A percentile compares a stretch with the other conserved stretches of the same genome.
Conservation (phyloP, 345 rosid species). For the Brassica cretica region DNA sequence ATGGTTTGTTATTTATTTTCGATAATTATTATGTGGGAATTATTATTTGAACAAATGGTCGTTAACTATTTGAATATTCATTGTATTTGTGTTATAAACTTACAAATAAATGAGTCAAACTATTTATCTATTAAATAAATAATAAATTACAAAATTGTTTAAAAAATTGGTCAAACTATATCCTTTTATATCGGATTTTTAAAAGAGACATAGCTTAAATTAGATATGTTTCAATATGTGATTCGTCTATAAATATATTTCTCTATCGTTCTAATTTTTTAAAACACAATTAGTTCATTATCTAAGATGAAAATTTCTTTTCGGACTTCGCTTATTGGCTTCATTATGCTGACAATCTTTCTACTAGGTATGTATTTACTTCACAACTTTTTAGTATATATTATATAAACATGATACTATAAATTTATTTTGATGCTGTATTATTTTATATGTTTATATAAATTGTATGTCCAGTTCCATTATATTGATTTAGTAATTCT, state of each 20-base stretch:
- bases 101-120: background rate
- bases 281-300: background rate
- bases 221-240: background rate
- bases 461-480: background rate
- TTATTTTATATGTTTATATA: background rate
- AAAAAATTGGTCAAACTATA: background rate
- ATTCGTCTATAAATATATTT: background rate
- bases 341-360: background rate
- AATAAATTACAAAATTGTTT: background rate
- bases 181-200: no score
- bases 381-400: background rate
- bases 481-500: background rate
- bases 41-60: background rate
- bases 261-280: background rate
- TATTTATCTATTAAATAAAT: no score
- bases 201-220: background rate
- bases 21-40: background rate
- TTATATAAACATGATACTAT: background rate
- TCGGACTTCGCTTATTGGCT: background rate
- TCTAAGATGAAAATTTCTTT: background rate
- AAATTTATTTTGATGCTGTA: background rate
- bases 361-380: background rate
- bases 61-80: background rate
- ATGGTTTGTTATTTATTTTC: background rate
- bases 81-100: background rate